These are phyloP conservation scores for Yamadazyma dushanensis DNA, from an alignment of 1,139 yeast genomes.

Conservation along the genomic window DNA sequence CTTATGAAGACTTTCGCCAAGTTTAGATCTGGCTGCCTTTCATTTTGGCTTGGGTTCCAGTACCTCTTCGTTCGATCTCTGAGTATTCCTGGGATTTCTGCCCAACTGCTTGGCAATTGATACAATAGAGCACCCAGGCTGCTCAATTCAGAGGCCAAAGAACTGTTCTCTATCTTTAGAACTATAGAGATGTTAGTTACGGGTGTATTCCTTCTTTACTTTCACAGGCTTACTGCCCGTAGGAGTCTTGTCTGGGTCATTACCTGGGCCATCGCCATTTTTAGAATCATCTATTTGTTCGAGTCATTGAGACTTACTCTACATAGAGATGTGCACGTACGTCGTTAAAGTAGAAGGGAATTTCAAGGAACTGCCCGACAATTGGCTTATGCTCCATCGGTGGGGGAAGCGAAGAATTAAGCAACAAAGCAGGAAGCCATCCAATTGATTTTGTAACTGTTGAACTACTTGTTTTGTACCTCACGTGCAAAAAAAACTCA, in stretches of 20 bases:
- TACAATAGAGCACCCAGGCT: conserved; percentile 9
- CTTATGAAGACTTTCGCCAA: conserved; percentile 10
- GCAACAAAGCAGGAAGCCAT: conserved; percentile 46
- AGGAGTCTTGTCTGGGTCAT: too few relatives aligned
- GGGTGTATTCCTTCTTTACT: conserved; percentile 1
- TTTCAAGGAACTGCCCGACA: conserved; percentile 47
- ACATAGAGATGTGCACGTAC: conserved; percentile 43
- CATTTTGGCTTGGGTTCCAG: conserved; percentile 13
- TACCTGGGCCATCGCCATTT: too few relatives aligned
- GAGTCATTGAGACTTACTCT: conserved; percentile 2
- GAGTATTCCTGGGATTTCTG: conserved; percentile 9
- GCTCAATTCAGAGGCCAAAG: conserved; percentile 12
- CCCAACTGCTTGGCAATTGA: conserved; percentile 7
- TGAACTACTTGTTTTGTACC: conserved; percentile 65
- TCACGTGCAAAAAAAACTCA: conserved; percentile 39
- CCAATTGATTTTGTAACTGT: conserved; percentile 53
- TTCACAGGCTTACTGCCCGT: too few relatives aligned
- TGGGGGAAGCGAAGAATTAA: conserved; percentile 64
- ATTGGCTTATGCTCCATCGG: conserved; percentile 64
- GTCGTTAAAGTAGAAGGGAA: conserved; percentile 55
- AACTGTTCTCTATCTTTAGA: conserved; percentile 10
- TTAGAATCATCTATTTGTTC: too few relatives aligned
- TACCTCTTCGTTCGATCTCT: conserved; percentile 10
- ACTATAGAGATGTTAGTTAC: conserved; percentile 8
- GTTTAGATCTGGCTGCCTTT: conserved; percentile 9